phyloP scores from a whole-genome alignment of 306 rosid genomes.

The Ammopiptanthus mongolicus region DNA sequence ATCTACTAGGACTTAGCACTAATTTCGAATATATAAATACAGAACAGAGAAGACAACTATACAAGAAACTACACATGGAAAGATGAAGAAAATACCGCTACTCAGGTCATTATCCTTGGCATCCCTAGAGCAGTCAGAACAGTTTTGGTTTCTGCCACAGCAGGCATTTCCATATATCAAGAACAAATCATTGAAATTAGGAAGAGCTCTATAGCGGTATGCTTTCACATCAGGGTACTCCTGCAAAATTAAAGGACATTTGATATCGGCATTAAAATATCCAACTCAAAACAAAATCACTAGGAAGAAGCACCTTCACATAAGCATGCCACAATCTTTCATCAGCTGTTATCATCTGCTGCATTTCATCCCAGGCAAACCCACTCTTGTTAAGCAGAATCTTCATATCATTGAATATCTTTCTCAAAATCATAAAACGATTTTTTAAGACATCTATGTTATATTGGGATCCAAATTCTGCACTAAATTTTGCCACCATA shows the following conservation, averaged over 20 bases:
- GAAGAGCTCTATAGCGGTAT: slow-evolving; percentile 42
- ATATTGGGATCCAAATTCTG: slow-evolving; percentile 42
- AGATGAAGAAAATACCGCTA: slow-evolving; percentile 29
- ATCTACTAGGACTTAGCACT: neutral
- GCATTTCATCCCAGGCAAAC: slow-evolving; percentile 57
- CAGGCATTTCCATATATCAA: slow-evolving; percentile 41
- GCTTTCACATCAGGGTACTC: slow-evolving; percentile 35
- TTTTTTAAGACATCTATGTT: slow-evolving; percentile 39
- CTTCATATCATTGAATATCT: slow-evolving; percentile 46
- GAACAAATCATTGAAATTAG: slow-evolving; percentile 51
- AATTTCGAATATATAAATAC: neutral
- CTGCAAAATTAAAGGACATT: slow-evolving; percentile 37
- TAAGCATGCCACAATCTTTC: slow-evolving; percentile 46
- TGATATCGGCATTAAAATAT: neutral
- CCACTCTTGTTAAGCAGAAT: slow-evolving; percentile 39
- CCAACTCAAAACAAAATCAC: neutral
- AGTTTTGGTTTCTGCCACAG: neutral
- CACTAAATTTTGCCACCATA: slow-evolving; percentile 48
- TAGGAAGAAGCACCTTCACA: slow-evolving; percentile 36
- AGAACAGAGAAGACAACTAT: neutral
- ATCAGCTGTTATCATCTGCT: slow-evolving; percentile 45
- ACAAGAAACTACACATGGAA: neutral
- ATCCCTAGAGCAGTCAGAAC: slow-evolving; percentile 21
- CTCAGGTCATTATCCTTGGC: slow-evolving; percentile 20
- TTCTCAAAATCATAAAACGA: slow-evolving; percentile 40